Base-by-base conservation (phyloP, 805 yeast genomes). In the Candida pseudofarinosa region DNA sequence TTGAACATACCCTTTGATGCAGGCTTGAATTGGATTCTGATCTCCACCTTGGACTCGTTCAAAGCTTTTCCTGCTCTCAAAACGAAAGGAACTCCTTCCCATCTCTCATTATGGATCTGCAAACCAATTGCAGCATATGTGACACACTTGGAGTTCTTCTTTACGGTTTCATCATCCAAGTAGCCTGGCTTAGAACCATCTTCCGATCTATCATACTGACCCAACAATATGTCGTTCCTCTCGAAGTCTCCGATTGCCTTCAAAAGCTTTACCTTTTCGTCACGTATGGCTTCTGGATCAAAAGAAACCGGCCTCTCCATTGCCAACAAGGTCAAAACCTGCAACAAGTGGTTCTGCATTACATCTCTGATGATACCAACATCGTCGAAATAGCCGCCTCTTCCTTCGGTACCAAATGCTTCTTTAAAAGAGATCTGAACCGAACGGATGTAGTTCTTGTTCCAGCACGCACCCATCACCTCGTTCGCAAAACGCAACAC, bases 1-100 rank as follows among this genome's bases (percentile, higher is more conserved):
- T 76, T 74, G 70, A 88, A 89, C 57, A 88, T 82, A 33, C 96
- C 96, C 50, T 78, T 74, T 15, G 90, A 84, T 38, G 85, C 95
- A 35, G 85, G 84, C 69, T 83, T 88, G 71, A 85, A 91, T 73
- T 93, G 98, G 48, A 93, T 72, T 65, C 98, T 80, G 50, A 93
- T 84, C 72, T 93, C 99, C 39, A 93, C 99, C 74, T 89, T 89
- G 46, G 91, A 85, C 58, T 84, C 90, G 63, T 91, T 88, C 47
- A 93, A 73, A n/a, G 98, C 97, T 71, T 93, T 93, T 59, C 99
- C 99, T 13, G 98, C 99, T 70, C 96, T 80, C 74, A 93, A 74
- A 41, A 93, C 83, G 59, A 93, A 80, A 42, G 99, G 99, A 36
- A 93, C 98, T 58, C 98, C 98, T 49, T 86, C 93, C 99, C 99